Evolutionary conservation across 305 asterid genomes (phyloP), one percentile per base, ranked within the genome.

Genomic region (Striga hermonthica): DNA sequence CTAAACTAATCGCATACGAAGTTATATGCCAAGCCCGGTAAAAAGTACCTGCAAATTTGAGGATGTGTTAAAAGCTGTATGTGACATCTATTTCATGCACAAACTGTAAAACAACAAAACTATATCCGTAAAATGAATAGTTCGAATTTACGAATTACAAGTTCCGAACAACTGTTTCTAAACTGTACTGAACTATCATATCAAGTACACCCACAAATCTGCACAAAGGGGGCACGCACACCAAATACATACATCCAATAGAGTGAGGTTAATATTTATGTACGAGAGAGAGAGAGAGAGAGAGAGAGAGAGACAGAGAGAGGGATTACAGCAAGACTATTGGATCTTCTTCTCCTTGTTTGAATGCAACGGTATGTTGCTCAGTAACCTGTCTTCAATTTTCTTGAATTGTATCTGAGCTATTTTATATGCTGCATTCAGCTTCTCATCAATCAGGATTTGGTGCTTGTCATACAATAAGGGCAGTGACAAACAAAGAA

Each of bases 401-500:
- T 73, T 73, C 63, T 69, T 71, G 71, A 60, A 82, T 66, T 78
- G 95, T 54, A 73, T 60, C 66, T 38, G 80, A 70, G 80, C 81
- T 41, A 79, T 68, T 63, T 76, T 68, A 62, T 64, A 84, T 35
- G 79, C 90, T 44, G 72, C 69, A 50, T 66, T 45, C 75, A 90
- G 72, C 84, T 80, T 86, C 43, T 75, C 87, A 61, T 89, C 86
- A 40, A 92, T 82, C 63, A 69, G 80, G 67, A 53, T 67, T 74
- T 86, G 97, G 81, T 79, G 78, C 68, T 82, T 84, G 59, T 81
- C 87, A 67, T 92, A 92, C 72, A 84, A 35, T 65, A 79, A 8
- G n/a, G 98, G 98, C 39, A 87, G 66, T 3, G 94, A 84, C 67
- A 92, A 72, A 80, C 85, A 76, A 57, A 90, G 81, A 75, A 90